Conservation (phyloP, 345 rosid species). For the Sonneratia alba region DNA sequence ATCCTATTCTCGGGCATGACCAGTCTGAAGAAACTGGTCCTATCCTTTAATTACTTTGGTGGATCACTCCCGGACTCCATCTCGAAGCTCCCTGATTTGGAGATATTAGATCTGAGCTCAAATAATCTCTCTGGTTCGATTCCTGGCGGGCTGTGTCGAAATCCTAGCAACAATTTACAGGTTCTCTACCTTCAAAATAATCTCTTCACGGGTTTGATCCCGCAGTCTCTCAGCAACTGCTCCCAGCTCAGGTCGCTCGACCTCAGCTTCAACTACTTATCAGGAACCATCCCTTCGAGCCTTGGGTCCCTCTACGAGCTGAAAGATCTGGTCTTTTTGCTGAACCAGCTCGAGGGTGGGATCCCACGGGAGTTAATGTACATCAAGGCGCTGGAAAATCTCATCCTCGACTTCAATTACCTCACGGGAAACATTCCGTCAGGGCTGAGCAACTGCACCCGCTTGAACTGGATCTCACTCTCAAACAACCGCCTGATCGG, state of each 20-base stretch:
- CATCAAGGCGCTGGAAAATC: slow-evolving; percentile 47
- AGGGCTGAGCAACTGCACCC: slow-evolving; percentile 64
- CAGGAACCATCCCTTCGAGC: slow-evolving; percentile 73
- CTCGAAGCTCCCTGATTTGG: slow-evolving; percentile 40
- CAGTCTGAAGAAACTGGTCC: slow-evolving; percentile 38
- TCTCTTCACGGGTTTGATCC: slow-evolving; percentile 52
- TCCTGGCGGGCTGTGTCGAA: slow-evolving; percentile 46
- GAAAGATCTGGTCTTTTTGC: slow-evolving; percentile 70
- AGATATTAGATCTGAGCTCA: slow-evolving; percentile 72
- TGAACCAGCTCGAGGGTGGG: slow-evolving; percentile 72
- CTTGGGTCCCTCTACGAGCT: slow-evolving; percentile 60
- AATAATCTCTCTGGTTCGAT: slow-evolving; percentile 54
- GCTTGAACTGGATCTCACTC: slow-evolving; percentile 78
- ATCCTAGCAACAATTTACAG: slow-evolving; percentile 35
- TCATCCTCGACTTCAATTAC: slow-evolving; percentile 87
- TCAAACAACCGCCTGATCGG: slow-evolving; percentile 75
- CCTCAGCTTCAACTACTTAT: slow-evolving; percentile 73
- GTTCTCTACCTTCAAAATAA: slow-evolving; percentile 73
- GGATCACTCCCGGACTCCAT: slow-evolving; percentile 62
- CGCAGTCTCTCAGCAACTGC: slow-evolving; percentile 69
- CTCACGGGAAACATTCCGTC: slow-evolving; percentile 64
- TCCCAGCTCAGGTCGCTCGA: slow-evolving; percentile 76
- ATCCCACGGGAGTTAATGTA: slow-evolving; percentile 65
- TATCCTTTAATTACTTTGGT: slow-evolving; percentile 47
- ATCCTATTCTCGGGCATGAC: slow-evolving; percentile 46